Evolutionary conservation across 495 filamentous ascomycete species (phyloP).

Genomic region (Penicillium malachiteum): DNA sequence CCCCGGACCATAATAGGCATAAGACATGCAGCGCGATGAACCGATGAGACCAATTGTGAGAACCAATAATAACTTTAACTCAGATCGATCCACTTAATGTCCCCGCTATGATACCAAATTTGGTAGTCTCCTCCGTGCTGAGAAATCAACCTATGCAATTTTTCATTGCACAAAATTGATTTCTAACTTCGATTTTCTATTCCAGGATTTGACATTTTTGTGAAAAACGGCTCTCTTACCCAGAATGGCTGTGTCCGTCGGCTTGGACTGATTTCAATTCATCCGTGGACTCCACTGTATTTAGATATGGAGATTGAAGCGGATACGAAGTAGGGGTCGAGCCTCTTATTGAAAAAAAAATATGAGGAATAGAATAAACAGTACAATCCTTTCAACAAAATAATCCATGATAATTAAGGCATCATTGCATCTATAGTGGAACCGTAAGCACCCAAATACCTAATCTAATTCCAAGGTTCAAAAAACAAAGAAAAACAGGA

Average conservation of each 20-base stretch:
- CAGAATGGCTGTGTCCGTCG: conserved; percentile 26
- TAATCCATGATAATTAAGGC: too few relatives aligned
- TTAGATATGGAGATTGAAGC: too few relatives aligned
- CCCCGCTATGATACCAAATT: conserved; percentile 9
- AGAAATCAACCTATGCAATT: conserved; percentile 11
- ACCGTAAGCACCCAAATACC: too few relatives aligned
- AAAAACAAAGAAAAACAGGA: too few relatives aligned
- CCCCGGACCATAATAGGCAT: not conserved
- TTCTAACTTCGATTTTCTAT: too few relatives aligned
- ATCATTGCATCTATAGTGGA: too few relatives aligned
- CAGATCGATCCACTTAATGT: not conserved
- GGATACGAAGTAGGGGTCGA: too few relatives aligned
- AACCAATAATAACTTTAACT: not conserved
- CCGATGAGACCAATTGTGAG: not conserved
- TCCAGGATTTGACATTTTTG: not conserved
- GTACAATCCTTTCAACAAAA: too few relatives aligned
- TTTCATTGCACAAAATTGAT: too few relatives aligned
- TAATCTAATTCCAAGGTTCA: too few relatives aligned
- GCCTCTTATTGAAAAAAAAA: too few relatives aligned
- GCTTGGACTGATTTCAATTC: conserved; percentile 15
- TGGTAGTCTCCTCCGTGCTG: conserved; percentile 19
- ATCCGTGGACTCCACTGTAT: conserved; percentile 5
- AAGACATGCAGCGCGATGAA: not conserved
- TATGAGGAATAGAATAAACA: too few relatives aligned
- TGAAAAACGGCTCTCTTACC: conserved; percentile 27